These are phyloP conservation scores for Orbilia ellipsospora DNA, from an alignment of 2,329 filamentous ascomycete genomes.

Conservation along the genomic window DNA sequence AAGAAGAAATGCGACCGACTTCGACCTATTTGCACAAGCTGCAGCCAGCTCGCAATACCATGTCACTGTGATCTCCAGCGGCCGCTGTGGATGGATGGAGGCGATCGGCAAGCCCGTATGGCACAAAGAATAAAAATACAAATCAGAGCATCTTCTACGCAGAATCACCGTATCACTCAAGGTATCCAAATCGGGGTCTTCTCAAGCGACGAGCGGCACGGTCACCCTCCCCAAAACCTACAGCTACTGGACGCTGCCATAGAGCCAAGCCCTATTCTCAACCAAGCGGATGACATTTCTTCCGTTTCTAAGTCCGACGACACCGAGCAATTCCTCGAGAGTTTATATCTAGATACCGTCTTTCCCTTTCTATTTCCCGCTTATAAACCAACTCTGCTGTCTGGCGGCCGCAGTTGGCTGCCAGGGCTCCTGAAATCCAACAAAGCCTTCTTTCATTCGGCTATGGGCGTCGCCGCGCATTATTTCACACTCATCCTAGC, in stretches of 20 bases:
- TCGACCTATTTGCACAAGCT: constrained; percentile 59
- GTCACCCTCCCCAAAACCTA: not conserved
- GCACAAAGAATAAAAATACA: not conserved
- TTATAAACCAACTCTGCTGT: constrained; percentile 69
- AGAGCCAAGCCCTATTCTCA: no score
- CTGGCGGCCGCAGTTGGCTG: constrained; percentile 72
- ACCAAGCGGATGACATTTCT: no score
- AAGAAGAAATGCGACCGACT: constrained; percentile 62
- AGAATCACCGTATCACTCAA: not conserved
- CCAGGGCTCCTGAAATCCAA: constrained; percentile 70
- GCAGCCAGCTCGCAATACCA: constrained; percentile 66
- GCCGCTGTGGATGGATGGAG: constrained; percentile 71
- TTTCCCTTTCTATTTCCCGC: constrained; percentile 74
- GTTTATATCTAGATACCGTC: constrained; percentile 63
- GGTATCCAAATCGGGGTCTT: not conserved
- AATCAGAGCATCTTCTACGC: not conserved
- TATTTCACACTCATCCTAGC: constrained; percentile 67
- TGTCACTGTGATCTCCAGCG: constrained; percentile 69
- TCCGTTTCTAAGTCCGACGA: constrained; percentile 57
- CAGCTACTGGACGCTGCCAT: not conserved
- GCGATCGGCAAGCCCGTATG: constrained; percentile 60
- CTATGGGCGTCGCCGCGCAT: constrained; percentile 69
- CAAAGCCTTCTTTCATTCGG: constrained; percentile 70
- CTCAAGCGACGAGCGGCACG: not conserved
- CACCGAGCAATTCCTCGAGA: constrained; percentile 60